These are phyloP conservation scores for Prunus mongolica DNA, from an alignment of 306 rosid species.

Conservation along the genomic window DNA sequence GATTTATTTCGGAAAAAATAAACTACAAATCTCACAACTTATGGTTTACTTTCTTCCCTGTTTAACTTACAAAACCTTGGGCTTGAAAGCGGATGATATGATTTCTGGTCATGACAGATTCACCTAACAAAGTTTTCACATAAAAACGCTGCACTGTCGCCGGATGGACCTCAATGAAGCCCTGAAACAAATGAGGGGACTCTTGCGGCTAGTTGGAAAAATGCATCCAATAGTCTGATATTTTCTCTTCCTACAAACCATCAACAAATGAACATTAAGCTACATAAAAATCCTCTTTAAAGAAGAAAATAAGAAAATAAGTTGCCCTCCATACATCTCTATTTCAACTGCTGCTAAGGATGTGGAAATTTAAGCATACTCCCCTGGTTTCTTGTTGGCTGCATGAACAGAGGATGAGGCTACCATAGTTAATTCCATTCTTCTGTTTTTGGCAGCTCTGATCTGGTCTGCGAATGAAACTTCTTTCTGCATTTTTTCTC, in stretches of 20 bases:
- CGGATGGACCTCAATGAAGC: background rate
- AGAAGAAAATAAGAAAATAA: too few relatives aligned
- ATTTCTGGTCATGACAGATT: background rate
- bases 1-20: background rate
- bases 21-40: background rate
- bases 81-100: slow-evolving; percentile 19
- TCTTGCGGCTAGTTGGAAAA: background rate
- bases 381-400: slow-evolving; percentile 8
- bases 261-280: background rate
- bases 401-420: slow-evolving; percentile 19
- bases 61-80: background rate
- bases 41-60: background rate
- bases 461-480: slow-evolving; percentile 79
- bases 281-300: background rate
- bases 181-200: background rate
- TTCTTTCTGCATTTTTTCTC: slow-evolving; percentile 44
- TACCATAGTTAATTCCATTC: slow-evolving; percentile 31
- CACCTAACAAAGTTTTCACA: background rate
- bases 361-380: slow-evolving; percentile 8
- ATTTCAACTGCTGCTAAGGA: slow-evolving; percentile 18
- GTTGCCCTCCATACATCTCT: background rate
- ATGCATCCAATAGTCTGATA: background rate
- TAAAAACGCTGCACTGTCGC: slow-evolving; percentile 4
- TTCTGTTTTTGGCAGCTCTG: slow-evolving; percentile 55
- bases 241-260: background rate